Conservation (phyloP, 2,329 filamentous ascomycete genomes). For the Epichloe baconii region DNA sequence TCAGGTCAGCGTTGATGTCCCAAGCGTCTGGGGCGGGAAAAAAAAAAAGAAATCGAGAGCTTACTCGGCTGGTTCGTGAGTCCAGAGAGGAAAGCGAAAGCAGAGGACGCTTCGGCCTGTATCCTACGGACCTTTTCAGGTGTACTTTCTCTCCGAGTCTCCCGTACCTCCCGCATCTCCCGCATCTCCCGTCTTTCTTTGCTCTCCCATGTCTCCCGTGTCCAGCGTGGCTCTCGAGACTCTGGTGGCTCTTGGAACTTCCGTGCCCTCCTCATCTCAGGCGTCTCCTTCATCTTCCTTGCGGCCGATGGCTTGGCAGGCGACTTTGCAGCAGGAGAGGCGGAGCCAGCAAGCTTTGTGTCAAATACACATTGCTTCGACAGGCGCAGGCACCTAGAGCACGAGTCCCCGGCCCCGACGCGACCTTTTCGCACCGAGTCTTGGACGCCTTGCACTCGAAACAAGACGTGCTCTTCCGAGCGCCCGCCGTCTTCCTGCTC, state of each 20-base stretch:
- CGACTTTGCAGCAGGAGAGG: not conserved
- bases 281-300: not conserved
- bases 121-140: not conserved
- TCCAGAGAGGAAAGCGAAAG: not conserved
- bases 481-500: conserved; percentile 1
- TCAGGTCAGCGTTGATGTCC: not conserved
- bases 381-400: conserved; percentile 1
- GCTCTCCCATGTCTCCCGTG: no score
- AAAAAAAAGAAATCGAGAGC: not conserved
- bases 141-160: not conserved
- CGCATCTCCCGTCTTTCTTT: not conserved
- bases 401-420: not conserved
- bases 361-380: conserved; percentile 5
- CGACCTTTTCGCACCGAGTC: conserved; percentile 3
- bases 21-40: not conserved
- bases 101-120: not conserved
- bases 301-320: not conserved
- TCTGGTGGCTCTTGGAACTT: not conserved
- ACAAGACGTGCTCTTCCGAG: not conserved
- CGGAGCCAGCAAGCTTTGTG: not conserved
- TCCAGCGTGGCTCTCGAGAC: not conserved
- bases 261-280: not conserved
- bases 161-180: not conserved
- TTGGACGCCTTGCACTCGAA: conserved; percentile 4
- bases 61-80: not conserved